Evolutionary conservation across 257 asterid species (phyloP).

Genomic region (Coffea canephora): DNA sequence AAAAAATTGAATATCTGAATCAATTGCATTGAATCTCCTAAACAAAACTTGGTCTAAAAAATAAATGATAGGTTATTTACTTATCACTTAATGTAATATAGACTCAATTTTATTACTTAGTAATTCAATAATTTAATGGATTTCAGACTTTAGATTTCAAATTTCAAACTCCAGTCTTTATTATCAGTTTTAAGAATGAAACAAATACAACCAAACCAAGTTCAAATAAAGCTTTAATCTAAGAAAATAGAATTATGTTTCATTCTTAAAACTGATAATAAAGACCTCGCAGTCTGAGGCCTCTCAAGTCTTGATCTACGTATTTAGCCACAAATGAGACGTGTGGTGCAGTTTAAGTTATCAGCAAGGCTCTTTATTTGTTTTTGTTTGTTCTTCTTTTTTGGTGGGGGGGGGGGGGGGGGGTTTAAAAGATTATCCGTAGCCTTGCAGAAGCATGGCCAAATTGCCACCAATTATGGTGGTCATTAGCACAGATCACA

Average conservation of each 20-base stretch:
- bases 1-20: too few relatives aligned
- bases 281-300: not conserved
- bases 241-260: not conserved
- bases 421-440: too few relatives aligned
- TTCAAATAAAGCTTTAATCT: not conserved
- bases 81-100: too few relatives aligned
- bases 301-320: slow-evolving; percentile 4
- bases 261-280: not conserved
- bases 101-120: too few relatives aligned
- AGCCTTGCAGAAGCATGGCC: not conserved
- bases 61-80: too few relatives aligned
- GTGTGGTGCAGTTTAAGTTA: not conserved
- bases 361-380: too few relatives aligned
- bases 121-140: too few relatives aligned
- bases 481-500: not conserved
- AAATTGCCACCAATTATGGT: not conserved
- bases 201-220: not conserved
- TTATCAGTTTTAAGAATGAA: not conserved
- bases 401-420: too few relatives aligned
- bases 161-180: too few relatives aligned
- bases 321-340: slow-evolving; percentile 10
- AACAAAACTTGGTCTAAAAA: too few relatives aligned
- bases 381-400: not conserved
- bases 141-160: too few relatives aligned
- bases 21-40: too few relatives aligned